A percentile compares a stretch with the other conserved stretches of the same genome.
These are phyloP conservation scores for Sphaerosporella brunnea DNA, from an alignment of 495 filamentous ascomycete species.

Conservation along the genomic window DNA sequence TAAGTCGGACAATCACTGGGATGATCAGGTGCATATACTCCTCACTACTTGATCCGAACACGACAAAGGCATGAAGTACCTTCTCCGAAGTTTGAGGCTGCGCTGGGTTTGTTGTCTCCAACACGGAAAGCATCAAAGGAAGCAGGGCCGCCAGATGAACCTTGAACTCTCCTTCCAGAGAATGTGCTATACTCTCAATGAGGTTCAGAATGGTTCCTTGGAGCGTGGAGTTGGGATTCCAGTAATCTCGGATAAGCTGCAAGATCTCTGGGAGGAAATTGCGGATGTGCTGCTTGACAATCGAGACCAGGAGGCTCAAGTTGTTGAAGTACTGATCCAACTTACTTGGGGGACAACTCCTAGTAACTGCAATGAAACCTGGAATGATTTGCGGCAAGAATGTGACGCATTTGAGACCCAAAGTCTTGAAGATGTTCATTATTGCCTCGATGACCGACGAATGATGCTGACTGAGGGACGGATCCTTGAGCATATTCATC, in stretches of 20 bases:
- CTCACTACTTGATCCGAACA: slow-evolving; percentile 90
- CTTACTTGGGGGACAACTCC: slow-evolving; percentile 48
- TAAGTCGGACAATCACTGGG: slow-evolving; percentile 79
- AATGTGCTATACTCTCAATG: slow-evolving; percentile 81
- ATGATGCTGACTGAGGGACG: slow-evolving; percentile 72
- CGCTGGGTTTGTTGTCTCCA: slow-evolving; percentile 70
- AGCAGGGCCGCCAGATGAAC: slow-evolving; percentile 75
- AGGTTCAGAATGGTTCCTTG: slow-evolving; percentile 80
- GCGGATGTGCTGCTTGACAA: slow-evolving; percentile 89
- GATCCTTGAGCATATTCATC: slow-evolving; percentile 76
- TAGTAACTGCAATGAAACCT: slow-evolving; percentile 74
- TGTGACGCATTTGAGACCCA: slow-evolving; percentile 85
- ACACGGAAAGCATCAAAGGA: slow-evolving; percentile 76
- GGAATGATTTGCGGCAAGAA: slow-evolving; percentile 88
- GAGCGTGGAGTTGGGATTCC: slow-evolving; percentile 55
- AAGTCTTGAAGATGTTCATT: slow-evolving; percentile 93
- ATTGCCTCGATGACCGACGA: slow-evolving; percentile 94
- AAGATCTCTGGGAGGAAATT: slow-evolving; percentile 73
- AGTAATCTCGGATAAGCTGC: slow-evolving; percentile 66
- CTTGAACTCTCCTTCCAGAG: slow-evolving; percentile 92
- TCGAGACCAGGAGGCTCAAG: slow-evolving; percentile 74
- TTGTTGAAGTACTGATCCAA: slow-evolving; percentile 96
- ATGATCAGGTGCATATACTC: slow-evolving; percentile 99
- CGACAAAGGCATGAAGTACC: slow-evolving; percentile 81
- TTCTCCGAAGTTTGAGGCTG: slow-evolving; percentile 50